Base-by-base conservation (phyloP, 2,329 filamentous ascomycete species). In the Aspergillus ibericus region DNA sequence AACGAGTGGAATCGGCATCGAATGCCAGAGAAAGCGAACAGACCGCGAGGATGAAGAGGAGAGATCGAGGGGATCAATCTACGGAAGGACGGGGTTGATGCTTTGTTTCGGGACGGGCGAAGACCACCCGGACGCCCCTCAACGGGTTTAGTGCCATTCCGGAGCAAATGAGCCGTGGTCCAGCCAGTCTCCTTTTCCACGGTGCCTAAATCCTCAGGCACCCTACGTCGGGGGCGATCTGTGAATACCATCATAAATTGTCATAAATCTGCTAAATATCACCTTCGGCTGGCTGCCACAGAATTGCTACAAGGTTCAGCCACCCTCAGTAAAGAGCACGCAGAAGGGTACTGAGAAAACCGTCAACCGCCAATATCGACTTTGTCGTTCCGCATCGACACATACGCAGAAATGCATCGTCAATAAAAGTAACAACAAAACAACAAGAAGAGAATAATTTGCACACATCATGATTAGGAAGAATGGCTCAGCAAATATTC, bases 401-500 rank as follows among this genome's bases (percentile, higher is more conserved):
- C 51, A 42, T 40, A 32, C 29, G 51, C 51, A 53, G 51, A 40
- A 44, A 53, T 27, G 36, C 51, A 32, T n/a, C 9, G 22, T 49
- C 16, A 32, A 47, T 16, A 25, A 18, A 36, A 8, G 12, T 32
- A 10, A 32, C 3, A 10, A 32, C 2, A 9, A 3, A 9, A 29
- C 27, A 32, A 10, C 3, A 9, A 10, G 29, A 32, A 32, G 29
- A 32, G 8, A 32, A 10, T 10, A 10, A 32, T 10, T 10, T 9
- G 29, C 29, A 32, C 29, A 32, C 7, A 32, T 32, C 27, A 9
- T 40, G n/a, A 32, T 66, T 55, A 73, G 59, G 66, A 76, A 32
- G 68, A 64, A 59, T 72, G 67, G 62, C 65, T 75, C 50, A 78
- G 64, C 4, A 78, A 66, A 64, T 77, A 77, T 50, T 78, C 75